Percentiles rank a stretch among this genome's conserved stretches.
These are phyloP conservation scores for Zasmidium angulare DNA, from an alignment of 2,329 filamentous ascomycete species.

Conservation along the genomic window DNA sequence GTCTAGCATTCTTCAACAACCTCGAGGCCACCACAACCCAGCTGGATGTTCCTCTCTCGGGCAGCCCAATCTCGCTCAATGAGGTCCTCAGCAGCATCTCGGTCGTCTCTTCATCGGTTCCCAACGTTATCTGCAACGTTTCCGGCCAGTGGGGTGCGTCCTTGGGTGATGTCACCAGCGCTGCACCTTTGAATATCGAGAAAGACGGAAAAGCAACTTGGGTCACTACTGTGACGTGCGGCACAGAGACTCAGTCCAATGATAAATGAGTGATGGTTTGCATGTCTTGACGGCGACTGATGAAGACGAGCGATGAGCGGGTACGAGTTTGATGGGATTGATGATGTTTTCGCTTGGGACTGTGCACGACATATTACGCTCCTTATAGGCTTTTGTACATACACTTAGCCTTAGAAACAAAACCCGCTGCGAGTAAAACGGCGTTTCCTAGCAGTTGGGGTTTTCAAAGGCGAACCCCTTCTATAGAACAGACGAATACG, in stretches of 20 bases:
- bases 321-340: too few relatives aligned
- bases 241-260: not conserved
- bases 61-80: not conserved
- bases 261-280: too few relatives aligned
- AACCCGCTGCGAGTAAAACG: too few relatives aligned
- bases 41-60: not conserved
- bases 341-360: too few relatives aligned
- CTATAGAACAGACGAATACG: too few relatives aligned
- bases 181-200: not conserved
- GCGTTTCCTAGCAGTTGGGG: too few relatives aligned
- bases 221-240: not conserved
- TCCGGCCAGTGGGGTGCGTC: not conserved
- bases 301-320: too few relatives aligned
- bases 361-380: too few relatives aligned
- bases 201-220: not conserved
- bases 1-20: not conserved
- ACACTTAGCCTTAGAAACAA: too few relatives aligned
- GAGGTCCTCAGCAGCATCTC: not conserved
- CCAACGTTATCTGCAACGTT: not conserved
- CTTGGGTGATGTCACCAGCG: not conserved
- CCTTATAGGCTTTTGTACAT: too few relatives aligned
- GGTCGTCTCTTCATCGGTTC: not conserved
- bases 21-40: not conserved
- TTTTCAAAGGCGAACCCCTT: too few relatives aligned
- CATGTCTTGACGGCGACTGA: too few relatives aligned